These are phyloP conservation scores for Chrysanthemum seticuspe DNA, from an alignment of 129 eudicot species.

Conservation along the genomic window DNA sequence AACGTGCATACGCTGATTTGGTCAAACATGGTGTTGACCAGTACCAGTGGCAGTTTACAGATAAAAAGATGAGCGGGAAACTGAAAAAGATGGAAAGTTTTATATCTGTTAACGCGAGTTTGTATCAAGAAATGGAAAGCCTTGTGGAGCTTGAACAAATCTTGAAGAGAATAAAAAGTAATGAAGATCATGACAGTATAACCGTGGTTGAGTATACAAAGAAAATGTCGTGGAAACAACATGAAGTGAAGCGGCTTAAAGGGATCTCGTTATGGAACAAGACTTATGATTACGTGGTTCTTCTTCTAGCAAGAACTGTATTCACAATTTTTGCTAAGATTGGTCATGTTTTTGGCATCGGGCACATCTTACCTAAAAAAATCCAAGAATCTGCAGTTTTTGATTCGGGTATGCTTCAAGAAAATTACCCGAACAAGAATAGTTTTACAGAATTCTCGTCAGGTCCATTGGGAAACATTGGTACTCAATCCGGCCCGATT, in stretches of 20 bases:
- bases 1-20: constrained; percentile 56
- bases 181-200: constrained; percentile 47
- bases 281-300: constrained; percentile 64
- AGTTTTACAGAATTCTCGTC: constrained; percentile 39
- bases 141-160: constrained; percentile 75
- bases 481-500: constrained; percentile 46
- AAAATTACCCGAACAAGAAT: constrained; percentile 53
- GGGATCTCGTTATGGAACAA: constrained; percentile 66
- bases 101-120: constrained; percentile 42
- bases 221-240: constrained; percentile 50
- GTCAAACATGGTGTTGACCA: constrained; percentile 49
- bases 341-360: constrained; percentile 64
- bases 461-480: constrained; percentile 37
- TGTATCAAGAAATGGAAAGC: constrained; percentile 76
- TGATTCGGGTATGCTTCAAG: constrained; percentile 47
- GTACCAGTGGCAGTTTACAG: constrained; percentile 62
- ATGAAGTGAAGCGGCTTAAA: constrained; percentile 63
- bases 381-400: constrained; percentile 31
- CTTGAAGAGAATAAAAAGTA: constrained; percentile 56
- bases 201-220: constrained; percentile 46
- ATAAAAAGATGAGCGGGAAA: constrained; percentile 66
- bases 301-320: constrained; percentile 57
- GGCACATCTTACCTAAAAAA: constrained; percentile 41
- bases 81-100: constrained; percentile 74
- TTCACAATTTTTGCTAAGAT: constrained; percentile 61